Conservation (phyloP, 1,284 basidiomycete genomes). For the Mycena sp. region DNA sequence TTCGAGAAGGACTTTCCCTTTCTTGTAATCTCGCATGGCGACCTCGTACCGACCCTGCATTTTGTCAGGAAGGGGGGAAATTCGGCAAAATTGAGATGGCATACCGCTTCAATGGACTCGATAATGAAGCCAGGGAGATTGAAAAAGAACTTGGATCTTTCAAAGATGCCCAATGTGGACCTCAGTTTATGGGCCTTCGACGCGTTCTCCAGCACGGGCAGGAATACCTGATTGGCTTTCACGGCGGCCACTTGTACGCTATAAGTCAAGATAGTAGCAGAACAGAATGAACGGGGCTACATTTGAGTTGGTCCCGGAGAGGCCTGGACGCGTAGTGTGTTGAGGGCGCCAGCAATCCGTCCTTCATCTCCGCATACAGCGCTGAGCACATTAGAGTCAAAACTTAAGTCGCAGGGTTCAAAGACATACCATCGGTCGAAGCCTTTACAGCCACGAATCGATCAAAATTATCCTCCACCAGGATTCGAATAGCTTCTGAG, state of each 20-base stretch:
- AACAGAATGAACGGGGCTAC: conserved; percentile 53
- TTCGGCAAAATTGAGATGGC: conserved; percentile 42
- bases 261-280: conserved; percentile 7
- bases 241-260: conserved; percentile 73
- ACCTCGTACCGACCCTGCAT: conserved; percentile 91
- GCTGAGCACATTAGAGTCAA: conserved; percentile 56
- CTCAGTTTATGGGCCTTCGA: conserved; percentile 94
- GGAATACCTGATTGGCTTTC: conserved; percentile 95
- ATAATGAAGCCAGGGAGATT: conserved; percentile 94
- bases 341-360: conserved; percentile 81
- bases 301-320: conserved; percentile 85
- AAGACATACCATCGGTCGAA: conserved; percentile 85
- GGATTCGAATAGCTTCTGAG: conserved; percentile 91
- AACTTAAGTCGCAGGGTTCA: not conserved
- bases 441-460: conserved; percentile 98
- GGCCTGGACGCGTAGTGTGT: conserved; percentile 88
- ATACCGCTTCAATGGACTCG: conserved; percentile 88
- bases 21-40: conserved; percentile 96
- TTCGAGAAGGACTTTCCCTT: conserved; percentile 92
- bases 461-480: conserved; percentile 99
- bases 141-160: conserved; percentile 98
- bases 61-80: conserved; percentile 1
- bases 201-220: conserved; percentile 96
- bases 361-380: conserved; percentile 92
- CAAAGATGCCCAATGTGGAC: conserved; percentile 94